A percentile compares a stretch with the other conserved stretches of the same genome.
These are phyloP conservation scores for Eimeria zaria DNA, from an alignment of 169 alveolate species.

Conservation along the genomic window DNA sequence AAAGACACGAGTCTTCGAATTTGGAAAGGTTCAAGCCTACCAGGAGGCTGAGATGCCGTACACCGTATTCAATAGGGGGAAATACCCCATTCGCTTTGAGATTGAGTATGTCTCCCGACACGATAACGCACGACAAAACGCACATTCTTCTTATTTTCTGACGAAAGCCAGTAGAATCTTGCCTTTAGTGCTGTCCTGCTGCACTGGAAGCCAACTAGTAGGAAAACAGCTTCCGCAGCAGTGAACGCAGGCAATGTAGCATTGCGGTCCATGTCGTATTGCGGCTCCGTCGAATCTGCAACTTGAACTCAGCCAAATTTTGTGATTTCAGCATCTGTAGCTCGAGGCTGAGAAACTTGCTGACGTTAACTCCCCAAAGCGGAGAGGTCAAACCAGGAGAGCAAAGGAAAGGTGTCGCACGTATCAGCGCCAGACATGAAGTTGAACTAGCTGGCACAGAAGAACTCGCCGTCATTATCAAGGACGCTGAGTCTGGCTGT, in stretches of 20 bases:
- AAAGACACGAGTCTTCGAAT: conserved; percentile 92
- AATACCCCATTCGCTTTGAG: conserved; percentile 92
- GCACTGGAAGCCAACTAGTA: background rate
- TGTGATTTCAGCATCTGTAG: conserved; percentile 52
- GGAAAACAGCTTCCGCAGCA: background rate
- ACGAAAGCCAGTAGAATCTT: background rate
- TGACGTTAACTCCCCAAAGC: conserved; percentile 93
- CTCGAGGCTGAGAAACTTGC: conserved; percentile 76
- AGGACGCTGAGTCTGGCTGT: conserved; percentile 94
- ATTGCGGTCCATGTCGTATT: background rate
- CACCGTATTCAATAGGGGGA: conserved; percentile 93
- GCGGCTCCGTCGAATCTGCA: background rate
- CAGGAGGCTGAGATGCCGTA: conserved; percentile 93
- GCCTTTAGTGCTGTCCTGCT: background rate
- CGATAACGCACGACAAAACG: background rate
- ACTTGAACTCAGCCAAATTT: background rate
- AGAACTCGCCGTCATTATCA: conserved; percentile 91
- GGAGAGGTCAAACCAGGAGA: conserved; percentile 89
- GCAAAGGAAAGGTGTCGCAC: conserved; percentile 53
- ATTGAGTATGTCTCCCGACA: conserved; percentile 83
- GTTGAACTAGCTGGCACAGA: conserved; percentile 91
- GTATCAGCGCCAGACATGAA: conserved; percentile 87
- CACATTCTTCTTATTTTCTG: background rate
- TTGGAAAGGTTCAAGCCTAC: conserved; percentile 96
- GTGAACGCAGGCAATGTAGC: background rate